A percentile compares a stretch with the other conserved stretches of the same genome.
phyloP scores from a whole-genome alignment of 31 red algal genomes.

The Bonnemaisonia californica region DNA sequence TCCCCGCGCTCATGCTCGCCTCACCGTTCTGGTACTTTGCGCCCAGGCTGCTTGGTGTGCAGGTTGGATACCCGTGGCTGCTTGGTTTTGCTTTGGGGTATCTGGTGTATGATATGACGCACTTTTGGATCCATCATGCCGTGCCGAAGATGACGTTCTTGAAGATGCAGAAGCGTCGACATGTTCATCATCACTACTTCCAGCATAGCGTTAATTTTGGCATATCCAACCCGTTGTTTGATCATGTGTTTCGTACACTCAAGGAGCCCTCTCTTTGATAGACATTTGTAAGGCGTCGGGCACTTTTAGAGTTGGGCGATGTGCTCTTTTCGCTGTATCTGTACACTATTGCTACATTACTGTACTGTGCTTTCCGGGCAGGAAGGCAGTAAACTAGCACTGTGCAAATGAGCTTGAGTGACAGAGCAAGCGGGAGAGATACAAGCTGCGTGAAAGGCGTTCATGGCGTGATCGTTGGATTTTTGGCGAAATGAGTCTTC shows the following conservation, averaged over 20 bases:
- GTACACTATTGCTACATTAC: too few relatives aligned
- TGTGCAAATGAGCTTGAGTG: too few relatives aligned
- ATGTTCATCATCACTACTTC: slow-evolving; percentile 91
- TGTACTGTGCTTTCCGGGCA: too few relatives aligned
- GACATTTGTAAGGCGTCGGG: too few relatives aligned
- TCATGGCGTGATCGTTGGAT: too few relatives aligned
- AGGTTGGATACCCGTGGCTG: slow-evolving; percentile 76
- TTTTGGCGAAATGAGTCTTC: too few relatives aligned
- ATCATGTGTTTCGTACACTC: slow-evolving; percentile 63
- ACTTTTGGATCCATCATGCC: slow-evolving; percentile 95
- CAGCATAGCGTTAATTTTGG: slow-evolving; percentile 86
- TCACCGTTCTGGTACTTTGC: slow-evolving; percentile 73
- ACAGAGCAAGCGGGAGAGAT: too few relatives aligned
- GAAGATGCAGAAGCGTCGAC: slow-evolving; percentile 84
- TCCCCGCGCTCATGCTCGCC: slow-evolving; percentile 85
- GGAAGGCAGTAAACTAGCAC: too few relatives aligned
- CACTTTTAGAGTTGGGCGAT: too few relatives aligned
- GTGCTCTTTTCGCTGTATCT: too few relatives aligned
- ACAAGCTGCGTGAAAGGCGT: too few relatives aligned
- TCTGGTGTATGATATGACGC: slow-evolving; percentile 97
- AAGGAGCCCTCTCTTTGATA: slow-evolving; percentile 21
- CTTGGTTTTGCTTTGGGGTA: slow-evolving; percentile 87
- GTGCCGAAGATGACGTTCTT: slow-evolving; percentile 70
- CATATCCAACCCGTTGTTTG: slow-evolving; percentile 83
- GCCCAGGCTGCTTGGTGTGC: slow-evolving; percentile 58